Conservation (phyloP, 345 rosid species). For the Trapa incisa region DNA sequence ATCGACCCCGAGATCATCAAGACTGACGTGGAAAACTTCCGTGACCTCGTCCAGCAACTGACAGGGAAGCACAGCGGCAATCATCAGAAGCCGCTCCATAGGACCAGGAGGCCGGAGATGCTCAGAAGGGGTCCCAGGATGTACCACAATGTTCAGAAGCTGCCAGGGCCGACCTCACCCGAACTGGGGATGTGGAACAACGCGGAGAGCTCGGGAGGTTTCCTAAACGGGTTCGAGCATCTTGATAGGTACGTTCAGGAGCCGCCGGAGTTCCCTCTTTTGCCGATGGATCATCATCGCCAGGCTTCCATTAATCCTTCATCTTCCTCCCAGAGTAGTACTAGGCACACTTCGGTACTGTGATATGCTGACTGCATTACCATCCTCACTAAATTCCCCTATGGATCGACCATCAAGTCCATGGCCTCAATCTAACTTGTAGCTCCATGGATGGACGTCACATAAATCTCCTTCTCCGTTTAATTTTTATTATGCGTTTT, state of each 20-base stretch:
- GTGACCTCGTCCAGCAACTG: constrained; percentile 81
- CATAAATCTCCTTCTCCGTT: no score
- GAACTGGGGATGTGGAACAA: constrained; percentile 7
- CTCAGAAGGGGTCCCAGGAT: neutral
- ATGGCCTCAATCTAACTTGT: neutral
- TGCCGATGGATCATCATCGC: neutral
- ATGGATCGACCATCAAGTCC: neutral
- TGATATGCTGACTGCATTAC: neutral
- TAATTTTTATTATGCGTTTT: no score
- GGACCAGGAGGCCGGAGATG: neutral
- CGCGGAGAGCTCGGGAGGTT: constrained; percentile 8
- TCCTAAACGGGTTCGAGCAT: constrained; percentile 44
- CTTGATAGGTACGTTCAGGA: constrained; percentile 65
- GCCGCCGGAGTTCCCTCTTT: constrained; percentile 39
- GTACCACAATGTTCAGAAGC: neutral
- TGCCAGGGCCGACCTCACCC: constrained; percentile 8
- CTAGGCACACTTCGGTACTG: neutral
- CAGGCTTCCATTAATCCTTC: neutral
- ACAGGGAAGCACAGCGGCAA: constrained; percentile 60
- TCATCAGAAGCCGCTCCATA: constrained; percentile 8
- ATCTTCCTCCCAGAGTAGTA: neutral
- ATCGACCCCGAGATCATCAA: constrained; percentile 93
- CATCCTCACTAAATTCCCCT: neutral
- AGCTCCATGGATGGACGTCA: no score
- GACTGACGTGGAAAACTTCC: constrained; percentile 75